Evolutionary conservation across 768 basidiomycete genomes (phyloP), one percentile per base, ranked within the genome.

Genomic region (Mycena olivaceomarginata): DNA sequence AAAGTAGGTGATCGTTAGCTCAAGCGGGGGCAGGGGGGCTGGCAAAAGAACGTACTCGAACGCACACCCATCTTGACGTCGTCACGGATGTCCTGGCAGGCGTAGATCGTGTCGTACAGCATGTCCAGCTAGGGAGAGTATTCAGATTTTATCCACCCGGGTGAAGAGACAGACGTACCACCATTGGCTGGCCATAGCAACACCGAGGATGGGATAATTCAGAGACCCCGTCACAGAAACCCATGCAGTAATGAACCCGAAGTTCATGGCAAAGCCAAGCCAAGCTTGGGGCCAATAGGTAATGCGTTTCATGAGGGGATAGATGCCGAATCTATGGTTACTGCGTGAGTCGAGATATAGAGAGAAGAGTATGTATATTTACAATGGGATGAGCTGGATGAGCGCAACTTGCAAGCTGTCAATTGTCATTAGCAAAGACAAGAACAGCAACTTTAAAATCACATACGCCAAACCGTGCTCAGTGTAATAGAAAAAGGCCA

Each of bases 61-160:
- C 92, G 91, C 53, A 96, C 92, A 20, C 94, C 94, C 69, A 91
- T 92, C 67, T 91, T 89, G 51, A 93, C 83, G 83, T 96, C 95
- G 85, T 96, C 95, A 72, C 89, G 84, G 71, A 93, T 92, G 84
- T 96, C 95, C 86, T 95, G 91, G 82, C 94, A 95, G n/a, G 94
- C 95, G 82, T 96, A 96, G 76, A 94, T 92, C 11, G 93, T 93
- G 83, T 95, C 89, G 37, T 74, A 74, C n/a, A 68, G 22, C 67
- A 74, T 74, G 73, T 74, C 73, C 74, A 75, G 16, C 74, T 75
- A 31, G 31, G 37, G 20, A 20, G 22, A n/a, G 8, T 39, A 65
- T n/a, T n/a, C n/a, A 22, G n/a, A 56, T 10, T 9, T 3, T 22
- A 48, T 13, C 41, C 8, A 56, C 48, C 18, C 2, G 31, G 37